These are phyloP conservation scores for Candida morakotiae DNA, from an alignment of 805 yeast genomes.

Conservation along the genomic window DNA sequence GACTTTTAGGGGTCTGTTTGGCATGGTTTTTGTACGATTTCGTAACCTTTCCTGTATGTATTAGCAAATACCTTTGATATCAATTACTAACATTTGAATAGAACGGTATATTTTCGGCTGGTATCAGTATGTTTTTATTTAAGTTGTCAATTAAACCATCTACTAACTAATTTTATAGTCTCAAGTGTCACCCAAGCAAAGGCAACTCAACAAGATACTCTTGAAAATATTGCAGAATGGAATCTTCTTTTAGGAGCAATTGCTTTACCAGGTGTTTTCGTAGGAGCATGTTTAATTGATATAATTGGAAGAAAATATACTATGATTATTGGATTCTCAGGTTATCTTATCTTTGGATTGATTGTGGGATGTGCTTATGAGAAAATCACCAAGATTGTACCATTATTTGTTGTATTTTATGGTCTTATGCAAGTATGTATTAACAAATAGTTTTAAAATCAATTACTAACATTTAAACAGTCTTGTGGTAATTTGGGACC, in stretches of 20 bases:
- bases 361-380: conserved; percentile 64
- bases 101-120: background rate
- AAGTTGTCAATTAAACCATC: too few relatives aligned
- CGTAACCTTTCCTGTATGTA: conserved; percentile 76
- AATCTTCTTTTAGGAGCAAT: conserved; percentile 59
- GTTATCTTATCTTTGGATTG: conserved; percentile 68
- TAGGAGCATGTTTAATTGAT: conserved; percentile 67
- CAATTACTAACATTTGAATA: too few relatives aligned
- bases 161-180: conserved; percentile 43
- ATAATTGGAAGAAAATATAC: conserved; percentile 68
- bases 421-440: conserved; percentile 47
- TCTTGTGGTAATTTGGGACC: conserved; percentile 75
- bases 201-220: conserved; percentile 20
- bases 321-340: conserved; percentile 65
- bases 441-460: too few relatives aligned
- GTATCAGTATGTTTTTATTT: too few relatives aligned
- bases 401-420: conserved; percentile 66
- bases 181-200: conserved; percentile 30
- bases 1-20: conserved; percentile 66
- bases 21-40: conserved; percentile 82
- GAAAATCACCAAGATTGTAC: conserved; percentile 51
- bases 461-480: conserved; percentile 23
- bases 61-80: conserved; percentile 44
- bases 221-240: conserved; percentile 69
- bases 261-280: conserved; percentile 67